Base-by-base conservation (phyloP, 1,284 basidiomycete species). In the Austroboletus rostrupii region DNA sequence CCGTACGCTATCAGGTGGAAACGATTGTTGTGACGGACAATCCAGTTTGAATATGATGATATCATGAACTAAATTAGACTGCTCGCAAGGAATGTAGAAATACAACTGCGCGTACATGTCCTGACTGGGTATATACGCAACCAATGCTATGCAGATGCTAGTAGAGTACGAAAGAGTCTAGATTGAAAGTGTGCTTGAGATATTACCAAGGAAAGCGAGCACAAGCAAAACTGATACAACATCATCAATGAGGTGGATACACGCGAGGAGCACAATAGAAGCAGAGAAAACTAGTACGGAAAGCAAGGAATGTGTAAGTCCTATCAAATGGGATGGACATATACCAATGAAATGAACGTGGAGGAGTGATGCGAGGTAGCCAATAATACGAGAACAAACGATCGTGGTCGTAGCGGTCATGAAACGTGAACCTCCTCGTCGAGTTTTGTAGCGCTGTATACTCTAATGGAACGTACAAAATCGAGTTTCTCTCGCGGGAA, bases 401-500 rank as follows among this genome's bases (percentile, higher is more conserved):
- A 31, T 38, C 37, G 29, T 46, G 38, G 33, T 40, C 37, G 29
- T 46, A 26, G 35, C 21, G 33, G 39, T 62, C 49, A 66, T 51
- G 45, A 45, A 41, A 68, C 26, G 35, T 62, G 62, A 13, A 53
- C 47, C 36, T 66, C 67, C 33, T 69, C 66, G 23, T 64, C 57
- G 29, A 53, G 41, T 51, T 66, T 66, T 14, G 53, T 66, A 33
- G 79, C 81, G 47, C 76, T 69, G 57, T 74, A 88, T 10, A 85
- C 77, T 32, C 73, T 73, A 52, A 85, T 74, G 12, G 74, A 75
- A 39, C 83, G 78, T 3, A 85, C 69, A 53, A 79, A 75, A 9
- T 73, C 72, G 39, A 79, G 67, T 43, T 74, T 72, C 23, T 74
- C 70, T 8, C 59, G 59, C 16, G 58, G 58, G 40, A 70, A 73